Evolutionary conservation across 2,329 filamentous ascomycete species (phyloP), one percentile per base, ranked within the genome.

Genomic region (Pseudocercospora macadamiae): DNA sequence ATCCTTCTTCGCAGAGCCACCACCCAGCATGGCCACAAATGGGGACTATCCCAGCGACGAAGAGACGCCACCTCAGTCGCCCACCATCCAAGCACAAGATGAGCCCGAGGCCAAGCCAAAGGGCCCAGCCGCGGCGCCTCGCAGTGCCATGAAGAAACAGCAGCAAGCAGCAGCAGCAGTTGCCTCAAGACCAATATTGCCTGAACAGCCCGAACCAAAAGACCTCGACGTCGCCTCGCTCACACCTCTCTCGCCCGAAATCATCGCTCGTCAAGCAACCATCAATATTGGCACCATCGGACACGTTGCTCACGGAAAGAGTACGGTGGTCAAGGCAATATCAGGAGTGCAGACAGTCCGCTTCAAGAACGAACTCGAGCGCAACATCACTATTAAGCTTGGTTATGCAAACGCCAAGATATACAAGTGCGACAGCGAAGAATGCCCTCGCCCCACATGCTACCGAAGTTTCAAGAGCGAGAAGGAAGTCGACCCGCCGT

Each of bases 261-360:
- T 99, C 74, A 99, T 99, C 74, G 91, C 92, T 62, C 86, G 95
- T 72, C 95, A 99, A 84, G 95, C 95, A 56, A 99, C 95, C 57
- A 97, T 99, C 68, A 99, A 99, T 82, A 95, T 99, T 74, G 95
- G 95, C 77, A 99, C 95, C 71, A 99, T 99, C 80, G 95, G 95
- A 71, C 95, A 99, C 83, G 95, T 99, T 80, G 95, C 99, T 86
- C 95, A 99, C 82, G 95, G 95, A 83, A 99, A 99, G 90, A 96
- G 91, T 62, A 99, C 95, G 19, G 95, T 99, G 51, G 95, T 99
- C 71, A 99, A 99, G 84, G 95, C 95, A 71, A 97, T 99, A 71
- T 97, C 95, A 1, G 95, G 95, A 64, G 95, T 99, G 65, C 95
- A 99, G 84, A 99, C 95, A 16, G 95, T 99, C 74, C 87, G 95